Conservation (phyloP, 2,329 filamentous ascomycete genomes). For the Coniochaeta sp. region DNA sequence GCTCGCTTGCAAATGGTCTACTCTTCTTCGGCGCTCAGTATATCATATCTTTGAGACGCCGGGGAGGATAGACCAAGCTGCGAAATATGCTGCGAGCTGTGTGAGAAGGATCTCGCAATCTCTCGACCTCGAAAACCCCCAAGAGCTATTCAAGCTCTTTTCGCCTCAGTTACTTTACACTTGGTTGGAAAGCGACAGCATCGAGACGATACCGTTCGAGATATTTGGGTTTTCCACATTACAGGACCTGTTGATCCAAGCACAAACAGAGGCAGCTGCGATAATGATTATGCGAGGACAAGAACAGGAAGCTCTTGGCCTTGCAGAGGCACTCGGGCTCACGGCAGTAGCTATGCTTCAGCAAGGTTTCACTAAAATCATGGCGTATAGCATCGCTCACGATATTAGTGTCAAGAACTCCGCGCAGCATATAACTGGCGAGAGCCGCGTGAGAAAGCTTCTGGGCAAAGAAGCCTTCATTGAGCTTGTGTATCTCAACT, state of each 20-base stretch:
- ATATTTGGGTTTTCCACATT: constrained; percentile 75
- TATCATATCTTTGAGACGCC: constrained; percentile 94
- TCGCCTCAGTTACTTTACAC: constrained; percentile 84
- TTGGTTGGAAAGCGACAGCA: constrained; percentile 64
- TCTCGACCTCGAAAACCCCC: constrained; percentile 57
- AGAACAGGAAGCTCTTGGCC: constrained; percentile 49
- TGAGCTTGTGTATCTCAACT: constrained; percentile 57
- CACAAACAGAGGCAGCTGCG: constrained; percentile 70
- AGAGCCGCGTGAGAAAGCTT: constrained; percentile 59
- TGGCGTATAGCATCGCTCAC: constrained; percentile 78
- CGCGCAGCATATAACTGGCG: constrained; percentile 44
- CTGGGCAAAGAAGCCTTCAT: constrained; percentile 61
- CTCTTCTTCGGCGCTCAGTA: constrained; percentile 75
- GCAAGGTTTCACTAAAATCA: constrained; percentile 65
- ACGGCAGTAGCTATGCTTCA: constrained; percentile 52
- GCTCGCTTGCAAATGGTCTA: constrained; percentile 77
- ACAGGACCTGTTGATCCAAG: constrained; percentile 58
- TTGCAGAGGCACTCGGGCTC: constrained; percentile 51
- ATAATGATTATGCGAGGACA: constrained; percentile 77
- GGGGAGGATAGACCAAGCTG: constrained; percentile 58
- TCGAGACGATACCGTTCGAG: constrained; percentile 71
- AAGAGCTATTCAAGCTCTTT: constrained; percentile 73
- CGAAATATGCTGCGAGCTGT: constrained; percentile 65
- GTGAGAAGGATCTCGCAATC: constrained; percentile 57
- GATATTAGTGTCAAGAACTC: constrained; percentile 49